phyloP scores from a whole-genome alignment of 139 green algal genomes.

The Ostreobium quekettii region DNA sequence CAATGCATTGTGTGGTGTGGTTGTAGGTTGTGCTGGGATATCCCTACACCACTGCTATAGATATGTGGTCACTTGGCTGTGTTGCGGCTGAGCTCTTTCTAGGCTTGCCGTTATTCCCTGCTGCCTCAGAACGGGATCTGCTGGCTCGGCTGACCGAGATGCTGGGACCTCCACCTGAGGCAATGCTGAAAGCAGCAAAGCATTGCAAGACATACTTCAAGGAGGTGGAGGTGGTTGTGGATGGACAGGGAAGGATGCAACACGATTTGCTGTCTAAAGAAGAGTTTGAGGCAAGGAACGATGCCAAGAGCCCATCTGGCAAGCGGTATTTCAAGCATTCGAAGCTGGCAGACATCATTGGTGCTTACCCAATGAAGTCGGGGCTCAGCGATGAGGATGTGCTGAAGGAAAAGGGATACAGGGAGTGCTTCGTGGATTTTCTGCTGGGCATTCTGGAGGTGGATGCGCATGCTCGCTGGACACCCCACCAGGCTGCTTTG shows the following conservation, averaged over 20 bases:
- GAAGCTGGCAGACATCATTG: constrained; percentile 73
- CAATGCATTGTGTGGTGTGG: too few species aligned
- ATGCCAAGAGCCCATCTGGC: constrained; percentile 42
- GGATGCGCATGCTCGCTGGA: constrained; percentile 65
- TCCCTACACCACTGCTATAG: constrained; percentile 78
- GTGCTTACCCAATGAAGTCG: constrained; percentile 47
- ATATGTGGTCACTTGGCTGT: constrained; percentile 96
- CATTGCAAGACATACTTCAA: constrained; percentile 76
- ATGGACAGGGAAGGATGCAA: too few species aligned
- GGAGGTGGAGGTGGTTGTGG: not conserved
- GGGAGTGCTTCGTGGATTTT: constrained; percentile 78
- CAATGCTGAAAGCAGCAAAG: constrained; percentile 55
- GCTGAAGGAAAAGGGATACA: constrained; percentile 28
- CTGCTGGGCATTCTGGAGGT: constrained; percentile 57
- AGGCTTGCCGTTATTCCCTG: constrained; percentile 88
- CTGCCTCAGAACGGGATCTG: constrained; percentile 86
- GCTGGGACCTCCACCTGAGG: constrained; percentile 59
- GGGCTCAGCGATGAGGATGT: not conserved
- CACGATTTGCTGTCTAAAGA: constrained; percentile 46
- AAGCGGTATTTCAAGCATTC: constrained; percentile 86
- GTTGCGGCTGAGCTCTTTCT: constrained; percentile 92
- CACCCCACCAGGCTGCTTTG: constrained; percentile 61
- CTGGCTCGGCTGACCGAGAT: constrained; percentile 78
- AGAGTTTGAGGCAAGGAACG: constrained; percentile 57
- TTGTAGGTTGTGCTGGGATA: constrained; percentile 74